Conservation (phyloP, 495 filamentous ascomycete genomes). For the Diplogelasinospora grovesii region DNA sequence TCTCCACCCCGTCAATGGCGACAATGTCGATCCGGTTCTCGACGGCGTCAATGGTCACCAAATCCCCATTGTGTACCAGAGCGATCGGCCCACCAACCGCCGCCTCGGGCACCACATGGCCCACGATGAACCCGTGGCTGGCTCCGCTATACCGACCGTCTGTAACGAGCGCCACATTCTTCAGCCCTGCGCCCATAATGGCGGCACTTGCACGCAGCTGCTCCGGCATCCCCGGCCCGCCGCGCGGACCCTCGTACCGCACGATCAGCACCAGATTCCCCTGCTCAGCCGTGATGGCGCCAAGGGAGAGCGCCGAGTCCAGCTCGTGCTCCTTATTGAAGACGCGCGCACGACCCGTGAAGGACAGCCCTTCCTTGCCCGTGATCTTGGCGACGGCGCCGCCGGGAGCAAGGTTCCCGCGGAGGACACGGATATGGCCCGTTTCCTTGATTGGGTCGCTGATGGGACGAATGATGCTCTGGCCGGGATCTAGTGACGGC, state of each 20-base stretch:
- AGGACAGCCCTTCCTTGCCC: constrained; percentile 82
- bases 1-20: constrained; percentile 24
- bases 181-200: constrained; percentile 86
- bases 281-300: constrained; percentile 58
- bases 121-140: constrained; percentile 90
- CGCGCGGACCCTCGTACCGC: constrained; percentile 91
- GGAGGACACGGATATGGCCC: constrained; percentile 85
- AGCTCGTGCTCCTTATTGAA: constrained; percentile 85
- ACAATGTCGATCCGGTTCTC: constrained; percentile 68
- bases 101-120: constrained; percentile 91
- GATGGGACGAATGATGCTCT: constrained; percentile 79
- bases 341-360: constrained; percentile 77
- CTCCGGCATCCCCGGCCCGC: constrained; percentile 98
- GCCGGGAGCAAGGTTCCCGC: constrained; percentile 84
- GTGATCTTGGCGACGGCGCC: constrained; percentile 98
- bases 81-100: constrained; percentile 76
- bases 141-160: constrained; percentile 91
- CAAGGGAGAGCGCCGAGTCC: constrained; percentile 64
- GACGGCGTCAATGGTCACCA: constrained; percentile 80
- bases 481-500: constrained; percentile 72
- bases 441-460: constrained; percentile 78
- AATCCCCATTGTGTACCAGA: constrained; percentile 71
- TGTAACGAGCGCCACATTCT: constrained; percentile 85
- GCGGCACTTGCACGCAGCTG: constrained; percentile 83
- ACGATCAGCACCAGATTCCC: constrained; percentile 85